These are phyloP conservation scores for Aspergillus sojae DNA, from an alignment of 2,329 filamentous ascomycete species.

Conservation along the genomic window DNA sequence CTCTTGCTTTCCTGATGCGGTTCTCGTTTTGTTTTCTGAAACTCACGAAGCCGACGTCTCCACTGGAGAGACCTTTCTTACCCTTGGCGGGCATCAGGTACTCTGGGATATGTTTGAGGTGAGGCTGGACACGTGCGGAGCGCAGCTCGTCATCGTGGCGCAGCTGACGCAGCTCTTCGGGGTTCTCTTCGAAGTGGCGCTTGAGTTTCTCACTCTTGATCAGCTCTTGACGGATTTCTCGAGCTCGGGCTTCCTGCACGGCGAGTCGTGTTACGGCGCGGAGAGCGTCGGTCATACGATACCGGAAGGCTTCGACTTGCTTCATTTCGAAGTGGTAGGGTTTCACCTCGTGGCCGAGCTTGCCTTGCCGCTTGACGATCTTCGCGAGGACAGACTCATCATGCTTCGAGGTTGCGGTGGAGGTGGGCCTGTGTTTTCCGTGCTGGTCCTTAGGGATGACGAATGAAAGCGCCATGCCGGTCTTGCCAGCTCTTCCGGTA, in stretches of 20 bases:
- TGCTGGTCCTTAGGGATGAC: constrained; percentile 80
- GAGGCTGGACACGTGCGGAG: constrained; percentile 79
- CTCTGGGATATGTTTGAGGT: constrained; percentile 91
- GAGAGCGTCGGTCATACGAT: constrained; percentile 90
- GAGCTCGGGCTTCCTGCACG: constrained; percentile 83
- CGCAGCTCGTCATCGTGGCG: constrained; percentile 88
- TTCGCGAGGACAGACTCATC: constrained; percentile 83
- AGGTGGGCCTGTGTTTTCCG: constrained; percentile 87
- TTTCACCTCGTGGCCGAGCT: constrained; percentile 78
- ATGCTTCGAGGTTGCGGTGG: constrained; percentile 71
- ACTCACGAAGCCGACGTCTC: constrained; percentile 76
- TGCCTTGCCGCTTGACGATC: constrained; percentile 76
- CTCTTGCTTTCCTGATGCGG: constrained; percentile 53
- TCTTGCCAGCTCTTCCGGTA: constrained; percentile 86
- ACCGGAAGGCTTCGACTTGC: constrained; percentile 90
- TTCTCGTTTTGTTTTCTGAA: constrained; percentile 56
- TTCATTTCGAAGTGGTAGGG: constrained; percentile 95
- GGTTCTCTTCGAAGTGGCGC: constrained; percentile 96
- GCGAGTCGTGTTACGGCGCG: constrained; percentile 87
- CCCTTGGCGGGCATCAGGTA: constrained; percentile 83
- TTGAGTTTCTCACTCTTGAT: constrained; percentile 93
- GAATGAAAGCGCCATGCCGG: constrained; percentile 95
- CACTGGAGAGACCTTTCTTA: constrained; percentile 66
- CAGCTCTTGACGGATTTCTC: constrained; percentile 85
- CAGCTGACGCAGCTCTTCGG: constrained; percentile 80